phyloP scores from a whole-genome alignment of 2,329 filamentous ascomycete genomes.

The Talaromyces sp. region DNA sequence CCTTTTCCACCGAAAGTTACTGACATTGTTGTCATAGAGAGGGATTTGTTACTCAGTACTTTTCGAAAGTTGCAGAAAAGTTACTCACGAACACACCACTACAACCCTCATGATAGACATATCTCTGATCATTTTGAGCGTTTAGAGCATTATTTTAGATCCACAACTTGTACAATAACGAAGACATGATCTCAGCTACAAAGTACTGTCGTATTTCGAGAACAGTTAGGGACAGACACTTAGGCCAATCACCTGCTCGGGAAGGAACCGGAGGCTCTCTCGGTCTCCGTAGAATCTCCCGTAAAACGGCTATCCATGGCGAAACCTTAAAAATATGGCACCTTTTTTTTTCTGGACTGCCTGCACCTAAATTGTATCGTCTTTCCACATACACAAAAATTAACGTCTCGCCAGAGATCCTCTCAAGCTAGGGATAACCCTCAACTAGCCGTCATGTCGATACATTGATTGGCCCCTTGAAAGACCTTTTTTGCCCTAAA shows the following conservation, averaged over 20 bases:
- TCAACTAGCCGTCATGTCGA: not conserved
- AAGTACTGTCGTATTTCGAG: not conserved
- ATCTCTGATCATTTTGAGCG: not conserved
- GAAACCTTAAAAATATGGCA: constrained; percentile 6
- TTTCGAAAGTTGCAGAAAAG: constrained; percentile 64
- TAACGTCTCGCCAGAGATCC: not conserved
- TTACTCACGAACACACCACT: constrained; percentile 26
- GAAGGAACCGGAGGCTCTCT: not conserved
- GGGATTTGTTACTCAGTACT: constrained; percentile 75
- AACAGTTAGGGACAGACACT: too few relatives aligned
- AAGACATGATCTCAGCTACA: not conserved
- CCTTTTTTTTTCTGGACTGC: not conserved
- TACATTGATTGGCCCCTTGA: not conserved
- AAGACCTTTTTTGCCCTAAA: not conserved
- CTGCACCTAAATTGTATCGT: not conserved
- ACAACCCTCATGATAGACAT: not conserved
- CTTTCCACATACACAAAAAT: not conserved
- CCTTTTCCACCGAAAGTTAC: not conserved
- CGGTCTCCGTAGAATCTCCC: constrained; percentile 4
- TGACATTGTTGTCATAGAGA: constrained; percentile 49
- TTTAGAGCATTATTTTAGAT: not conserved
- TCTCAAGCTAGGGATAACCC: not conserved
- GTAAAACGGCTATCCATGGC: constrained; percentile 4
- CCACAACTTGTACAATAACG: not conserved
- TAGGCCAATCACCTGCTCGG: constrained; percentile 10